These are phyloP conservation scores for Solanum verrucosum DNA, from an alignment of 257 asterid genomes.

Conservation along the genomic window DNA sequence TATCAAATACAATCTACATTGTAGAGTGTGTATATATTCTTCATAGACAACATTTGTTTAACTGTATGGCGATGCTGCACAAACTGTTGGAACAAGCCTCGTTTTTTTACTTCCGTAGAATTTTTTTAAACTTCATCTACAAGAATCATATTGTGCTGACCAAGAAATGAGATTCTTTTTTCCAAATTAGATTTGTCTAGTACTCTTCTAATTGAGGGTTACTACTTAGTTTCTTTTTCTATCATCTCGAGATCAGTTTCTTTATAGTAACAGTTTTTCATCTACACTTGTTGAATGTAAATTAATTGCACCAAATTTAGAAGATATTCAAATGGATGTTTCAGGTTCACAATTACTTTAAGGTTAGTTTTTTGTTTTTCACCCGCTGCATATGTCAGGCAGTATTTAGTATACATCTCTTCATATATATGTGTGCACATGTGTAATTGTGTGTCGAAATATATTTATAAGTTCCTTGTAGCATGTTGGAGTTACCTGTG, in stretches of 20 bases:
- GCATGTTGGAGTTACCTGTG: not conserved
- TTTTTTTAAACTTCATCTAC: not conserved
- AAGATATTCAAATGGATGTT: not conserved
- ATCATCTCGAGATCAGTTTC: not conserved
- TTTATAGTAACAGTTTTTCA: not conserved
- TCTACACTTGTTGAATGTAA: not conserved
- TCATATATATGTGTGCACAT: not conserved
- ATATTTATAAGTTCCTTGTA: not conserved
- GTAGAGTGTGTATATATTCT: not conserved
- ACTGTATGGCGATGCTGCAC: not conserved
- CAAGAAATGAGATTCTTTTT: not conserved
- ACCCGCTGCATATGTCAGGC: not conserved
- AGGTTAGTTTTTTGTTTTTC: not conserved
- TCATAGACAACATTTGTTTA: not conserved
- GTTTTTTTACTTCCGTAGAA: not conserved
- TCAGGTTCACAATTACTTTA: not conserved
- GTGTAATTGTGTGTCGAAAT: not conserved
- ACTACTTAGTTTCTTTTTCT: not conserved
- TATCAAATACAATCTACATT: not conserved
- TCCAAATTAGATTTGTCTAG: not conserved
- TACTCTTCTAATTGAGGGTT: not conserved
- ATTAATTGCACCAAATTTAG: not conserved
- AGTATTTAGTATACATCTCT: not conserved
- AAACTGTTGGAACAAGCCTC: not conserved
- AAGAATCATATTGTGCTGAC: not conserved